Conservation (phyloP, 768 basidiomycete species). For the Lactarius tabidus region DNA sequence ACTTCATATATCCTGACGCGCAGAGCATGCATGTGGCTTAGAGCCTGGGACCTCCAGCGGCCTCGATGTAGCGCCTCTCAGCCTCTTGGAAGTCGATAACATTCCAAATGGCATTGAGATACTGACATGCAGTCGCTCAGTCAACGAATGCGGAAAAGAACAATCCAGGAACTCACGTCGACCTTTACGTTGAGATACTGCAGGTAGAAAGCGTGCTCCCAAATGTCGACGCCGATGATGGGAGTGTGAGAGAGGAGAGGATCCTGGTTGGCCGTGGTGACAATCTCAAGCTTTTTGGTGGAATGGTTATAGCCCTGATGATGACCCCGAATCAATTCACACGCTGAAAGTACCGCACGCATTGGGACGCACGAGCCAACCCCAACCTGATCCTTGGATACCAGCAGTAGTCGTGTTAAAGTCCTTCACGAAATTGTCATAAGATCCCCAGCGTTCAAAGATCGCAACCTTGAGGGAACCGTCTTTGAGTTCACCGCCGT, state of each 20-base stretch:
- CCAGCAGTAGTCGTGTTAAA: slow-evolving; percentile 82
- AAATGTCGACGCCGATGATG: slow-evolving; percentile 89
- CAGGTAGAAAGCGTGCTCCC: slow-evolving; percentile 96
- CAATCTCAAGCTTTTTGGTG: slow-evolving; percentile 73
- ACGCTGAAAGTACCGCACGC: background rate
- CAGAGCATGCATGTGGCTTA: slow-evolving; percentile 24
- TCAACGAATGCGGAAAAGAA: background rate
- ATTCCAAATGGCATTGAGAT: slow-evolving; percentile 73
- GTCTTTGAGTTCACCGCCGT: slow-evolving; percentile 51
- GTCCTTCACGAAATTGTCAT: slow-evolving; percentile 71
- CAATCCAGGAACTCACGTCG: slow-evolving; percentile 55
- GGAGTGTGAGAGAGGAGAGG: slow-evolving; percentile 73
- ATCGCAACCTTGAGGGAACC: slow-evolving; percentile 70
- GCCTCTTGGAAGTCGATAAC: slow-evolving; percentile 73
- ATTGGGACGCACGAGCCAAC: slow-evolving; percentile 75
- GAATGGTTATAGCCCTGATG: slow-evolving; percentile 63
- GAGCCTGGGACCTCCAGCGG: slow-evolving; percentile 35
- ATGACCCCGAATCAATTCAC: slow-evolving; percentile 5
- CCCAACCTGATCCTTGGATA: slow-evolving; percentile 95
- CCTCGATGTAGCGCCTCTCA: slow-evolving; percentile 58
- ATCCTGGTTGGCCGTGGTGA: slow-evolving; percentile 95
- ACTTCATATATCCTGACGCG: background rate
- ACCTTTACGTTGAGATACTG: slow-evolving; percentile 95
- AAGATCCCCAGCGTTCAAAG: slow-evolving; percentile 54
- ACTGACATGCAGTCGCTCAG: slow-evolving; percentile 37